Evolutionary conservation across 768 basidiomycete genomes (phyloP), one percentile per base, ranked within the genome.

Genomic region (Russula sp.): DNA sequence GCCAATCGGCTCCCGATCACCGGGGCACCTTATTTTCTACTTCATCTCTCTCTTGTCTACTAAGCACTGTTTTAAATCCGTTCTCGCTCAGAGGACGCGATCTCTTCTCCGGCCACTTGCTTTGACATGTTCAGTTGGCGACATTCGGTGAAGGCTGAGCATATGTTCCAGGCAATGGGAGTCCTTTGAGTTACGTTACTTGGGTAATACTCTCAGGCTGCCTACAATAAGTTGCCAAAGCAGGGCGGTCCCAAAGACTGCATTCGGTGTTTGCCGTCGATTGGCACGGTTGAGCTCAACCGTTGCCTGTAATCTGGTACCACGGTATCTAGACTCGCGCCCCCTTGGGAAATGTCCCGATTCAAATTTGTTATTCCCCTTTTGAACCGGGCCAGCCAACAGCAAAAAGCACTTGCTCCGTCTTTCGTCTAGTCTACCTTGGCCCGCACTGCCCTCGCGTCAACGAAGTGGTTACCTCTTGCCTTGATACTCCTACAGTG

Each of bases 1-100:
- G 37, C 61, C 60, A 48, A 54, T 50, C 27, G 27, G 27, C 27
- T 27, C 61, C 54, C 54, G 45, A 61, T 40, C 47, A 13, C 14
- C 44, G 51, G 42, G 42, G 35, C 49, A 42, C 45, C 9, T 42
- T 31, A 18, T 22, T 40, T 11, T 16, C 16, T 35, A 11, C 13
- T 27, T 18, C 35, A 27, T 27, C 20, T 20, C 52, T n/a, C 27
- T 55, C 22, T 5, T 22, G 22, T 4, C 13, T 6, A 47, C 20
- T 47, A 18, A 14, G 40, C 18, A 27, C 27, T 27, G 27, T 27
- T 27, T 27, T 27, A 27, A 27, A 27, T 27, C 27, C 27, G 1
- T 27, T 27, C 27, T 27, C 27, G 27, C 45, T 3, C 47, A 48
- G n/a, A 48, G 22, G 10, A 27, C 4, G 47, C 4, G 8, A 22